Percentiles rank a stretch among this genome's conserved stretches.
Conservation (phyloP, 2,329 filamentous ascomycete genomes). For the Ilyonectria destructans region DNA sequence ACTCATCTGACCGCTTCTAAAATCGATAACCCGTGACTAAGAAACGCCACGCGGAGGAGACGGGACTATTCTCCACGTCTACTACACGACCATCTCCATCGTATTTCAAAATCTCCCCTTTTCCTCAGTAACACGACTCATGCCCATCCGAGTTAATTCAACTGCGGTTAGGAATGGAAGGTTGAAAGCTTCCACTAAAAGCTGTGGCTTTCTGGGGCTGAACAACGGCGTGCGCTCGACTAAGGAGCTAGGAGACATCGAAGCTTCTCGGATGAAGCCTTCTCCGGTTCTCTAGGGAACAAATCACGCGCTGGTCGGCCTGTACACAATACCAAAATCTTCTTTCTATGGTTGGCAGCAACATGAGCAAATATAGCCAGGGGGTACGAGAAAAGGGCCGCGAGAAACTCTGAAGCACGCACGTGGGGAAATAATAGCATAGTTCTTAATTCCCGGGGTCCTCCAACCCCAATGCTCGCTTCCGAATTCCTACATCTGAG, state of each 20-base stretch:
- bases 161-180: constrained; percentile 6
- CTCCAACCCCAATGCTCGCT: neutral
- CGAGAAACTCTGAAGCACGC: constrained; percentile 5
- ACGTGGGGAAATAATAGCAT: constrained; percentile 8
- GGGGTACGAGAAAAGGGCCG: neutral
- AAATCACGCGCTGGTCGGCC: neutral
- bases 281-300: constrained; percentile 19
- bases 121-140: constrained; percentile 18
- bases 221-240: constrained; percentile 20
- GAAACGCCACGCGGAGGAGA: constrained; percentile 34
- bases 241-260: constrained; percentile 4
- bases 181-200: constrained; percentile 12
- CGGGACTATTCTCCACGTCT: constrained; percentile 6
- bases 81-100: neutral
- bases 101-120: neutral
- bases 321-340: neutral
- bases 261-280: neutral
- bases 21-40: constrained; percentile 34
- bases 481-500: neutral
- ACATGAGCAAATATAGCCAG: neutral
- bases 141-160: neutral
- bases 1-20: constrained; percentile 13
- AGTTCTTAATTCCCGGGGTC: neutral
- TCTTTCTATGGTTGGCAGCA: neutral
- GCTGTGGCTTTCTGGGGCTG: constrained; percentile 22